phyloP scores from a whole-genome alignment of 108 stramenopile genomes.

The Tribonema minus region DNA sequence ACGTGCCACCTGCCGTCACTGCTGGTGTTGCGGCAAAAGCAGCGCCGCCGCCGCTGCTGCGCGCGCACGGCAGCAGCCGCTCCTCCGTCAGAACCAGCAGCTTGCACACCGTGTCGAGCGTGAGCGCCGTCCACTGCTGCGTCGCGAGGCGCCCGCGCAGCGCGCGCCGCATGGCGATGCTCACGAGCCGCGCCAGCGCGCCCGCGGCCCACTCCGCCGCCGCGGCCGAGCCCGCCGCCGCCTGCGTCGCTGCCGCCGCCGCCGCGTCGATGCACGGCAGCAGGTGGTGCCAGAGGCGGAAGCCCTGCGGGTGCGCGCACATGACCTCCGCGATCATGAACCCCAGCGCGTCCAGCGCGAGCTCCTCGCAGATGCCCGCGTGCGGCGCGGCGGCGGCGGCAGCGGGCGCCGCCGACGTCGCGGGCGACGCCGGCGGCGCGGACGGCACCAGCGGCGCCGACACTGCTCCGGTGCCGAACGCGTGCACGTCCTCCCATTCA shows the following conservation, averaged over 20 bases:
- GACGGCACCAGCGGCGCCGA: not conserved
- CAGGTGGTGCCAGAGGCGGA: slow-evolving; percentile 5
- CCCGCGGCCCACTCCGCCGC: too few relatives aligned
- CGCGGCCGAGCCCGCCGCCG: not conserved
- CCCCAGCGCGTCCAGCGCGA: slow-evolving; percentile 16
- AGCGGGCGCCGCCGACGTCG: not conserved
- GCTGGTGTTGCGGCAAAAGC: too few relatives aligned
- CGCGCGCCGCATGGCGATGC: too few relatives aligned
- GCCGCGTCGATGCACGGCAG: slow-evolving; percentile 5
- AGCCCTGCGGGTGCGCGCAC: slow-evolving; percentile 1
- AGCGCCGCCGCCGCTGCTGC: not conserved
- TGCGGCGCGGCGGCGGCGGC: not conserved
- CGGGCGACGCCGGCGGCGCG: too few relatives aligned
- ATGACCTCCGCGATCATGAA: slow-evolving; percentile 3
- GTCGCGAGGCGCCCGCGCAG: not conserved
- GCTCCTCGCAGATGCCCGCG: slow-evolving; percentile 19
- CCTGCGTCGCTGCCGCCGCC: not conserved
- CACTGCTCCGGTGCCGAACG: slow-evolving; percentile 8
- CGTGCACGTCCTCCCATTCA: slow-evolving; percentile 11
- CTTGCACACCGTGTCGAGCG: slow-evolving; percentile 23
- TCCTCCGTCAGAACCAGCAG: slow-evolving; percentile 21
- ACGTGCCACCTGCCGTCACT: too few relatives aligned
- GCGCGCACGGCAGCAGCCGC: slow-evolving; percentile 10
- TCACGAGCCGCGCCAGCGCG: too few relatives aligned
- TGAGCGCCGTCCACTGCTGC: slow-evolving; percentile 17